Evolutionary conservation across 2,329 filamentous ascomycete genomes (phyloP).

Genomic region (Metarhizium guizhouense): DNA sequence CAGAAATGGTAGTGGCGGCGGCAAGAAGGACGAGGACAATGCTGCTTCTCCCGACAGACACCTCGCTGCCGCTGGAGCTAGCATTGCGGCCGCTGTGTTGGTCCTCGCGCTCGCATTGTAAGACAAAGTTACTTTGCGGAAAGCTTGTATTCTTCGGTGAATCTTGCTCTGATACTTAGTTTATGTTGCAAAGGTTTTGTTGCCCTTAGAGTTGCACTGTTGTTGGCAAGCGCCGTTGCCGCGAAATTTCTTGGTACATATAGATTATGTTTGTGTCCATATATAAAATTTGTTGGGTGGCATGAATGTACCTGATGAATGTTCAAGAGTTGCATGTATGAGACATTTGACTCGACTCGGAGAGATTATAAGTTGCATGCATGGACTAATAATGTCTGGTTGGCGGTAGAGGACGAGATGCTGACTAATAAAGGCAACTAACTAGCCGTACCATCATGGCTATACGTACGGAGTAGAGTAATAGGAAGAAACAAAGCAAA

Average conservation of each 20-base stretch:
- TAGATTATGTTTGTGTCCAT: background rate
- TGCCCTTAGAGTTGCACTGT: background rate
- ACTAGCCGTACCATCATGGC: too few relatives aligned
- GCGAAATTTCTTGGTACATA: background rate
- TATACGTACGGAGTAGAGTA: too few relatives aligned
- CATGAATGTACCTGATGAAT: background rate
- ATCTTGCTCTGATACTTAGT: background rate
- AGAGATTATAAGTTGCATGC: background rate
- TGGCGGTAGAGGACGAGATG: too few relatives aligned
- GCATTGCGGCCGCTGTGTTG: conserved; percentile 19
- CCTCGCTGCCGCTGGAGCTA: conserved; percentile 18
- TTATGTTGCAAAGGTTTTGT: background rate
- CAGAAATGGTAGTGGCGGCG: background rate
- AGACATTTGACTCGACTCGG: background rate
- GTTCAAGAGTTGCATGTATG: background rate
- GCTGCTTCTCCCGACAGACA: conserved; percentile 15
- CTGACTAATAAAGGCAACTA: too few relatives aligned
- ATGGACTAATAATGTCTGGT: too few relatives aligned
- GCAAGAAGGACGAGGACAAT: conserved; percentile 9
- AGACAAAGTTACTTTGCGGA: background rate
- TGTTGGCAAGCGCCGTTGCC: background rate
- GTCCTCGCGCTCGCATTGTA: conserved; percentile 15
- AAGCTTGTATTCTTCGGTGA: background rate
- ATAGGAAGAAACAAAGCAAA: too few relatives aligned
- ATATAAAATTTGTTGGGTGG: background rate